These are phyloP conservation scores for Bocquillonia castaneifolia DNA, from an alignment of 441 rosid species.

Conservation along the genomic window DNA sequence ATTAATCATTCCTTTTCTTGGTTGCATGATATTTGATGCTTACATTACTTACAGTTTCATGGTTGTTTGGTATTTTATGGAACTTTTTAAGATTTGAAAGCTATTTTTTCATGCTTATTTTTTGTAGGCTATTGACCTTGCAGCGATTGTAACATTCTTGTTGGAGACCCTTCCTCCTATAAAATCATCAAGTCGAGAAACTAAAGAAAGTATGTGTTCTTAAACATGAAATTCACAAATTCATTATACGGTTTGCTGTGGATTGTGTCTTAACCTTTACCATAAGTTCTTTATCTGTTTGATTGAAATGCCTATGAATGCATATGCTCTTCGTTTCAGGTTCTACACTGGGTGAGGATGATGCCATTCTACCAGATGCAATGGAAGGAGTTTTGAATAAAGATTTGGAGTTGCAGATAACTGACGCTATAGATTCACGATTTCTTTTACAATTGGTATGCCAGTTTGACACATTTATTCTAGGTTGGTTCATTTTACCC, in stretches of 20 bases:
- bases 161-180: constrained; percentile 74
- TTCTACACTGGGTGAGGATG: constrained; percentile 61
- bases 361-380: constrained; percentile 47
- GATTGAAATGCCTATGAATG: constrained; percentile 20
- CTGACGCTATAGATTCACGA: constrained; percentile 67
- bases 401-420: constrained; percentile 67
- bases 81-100: constrained; percentile 17
- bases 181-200: constrained; percentile 46
- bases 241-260: neutral
- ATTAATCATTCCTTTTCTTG: neutral
- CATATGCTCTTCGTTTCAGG: constrained; percentile 42
- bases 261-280: neutral
- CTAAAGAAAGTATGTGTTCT: constrained; percentile 53
- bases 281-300: constrained; percentile 19
- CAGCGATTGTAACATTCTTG: constrained; percentile 69
- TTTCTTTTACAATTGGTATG: constrained; percentile 93
- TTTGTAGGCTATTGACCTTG: constrained; percentile 74
- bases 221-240: constrained; percentile 1
- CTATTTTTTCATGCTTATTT: constrained; percentile 27
- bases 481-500: constrained; percentile 18
- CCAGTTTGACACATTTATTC: constrained; percentile 22
- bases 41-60: neutral
- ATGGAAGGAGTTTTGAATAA: constrained; percentile 47
- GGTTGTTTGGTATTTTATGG: neutral
- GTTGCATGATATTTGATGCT: neutral